Evolutionary conservation across 495 filamentous ascomycete species (phyloP), one percentile per base, ranked within the genome.

Genomic region (Saxophila tyrrhenica): DNA sequence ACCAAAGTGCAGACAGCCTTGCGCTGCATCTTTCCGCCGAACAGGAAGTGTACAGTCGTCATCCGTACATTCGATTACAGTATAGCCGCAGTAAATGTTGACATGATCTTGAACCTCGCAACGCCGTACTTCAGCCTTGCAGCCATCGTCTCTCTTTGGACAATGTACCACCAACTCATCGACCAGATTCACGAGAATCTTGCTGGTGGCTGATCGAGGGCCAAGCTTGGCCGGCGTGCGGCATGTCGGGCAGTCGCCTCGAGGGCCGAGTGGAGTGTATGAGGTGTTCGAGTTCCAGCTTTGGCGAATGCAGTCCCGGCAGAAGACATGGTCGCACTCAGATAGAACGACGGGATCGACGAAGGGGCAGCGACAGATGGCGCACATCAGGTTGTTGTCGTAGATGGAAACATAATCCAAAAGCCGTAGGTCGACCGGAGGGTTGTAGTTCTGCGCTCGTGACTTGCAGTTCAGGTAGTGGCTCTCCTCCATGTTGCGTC

Each of bases 361-460:
- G 50, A 89, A 84, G 13, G 88, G 79, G 24, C 79, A 81, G 57
- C 81, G 84, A 65, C 88, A 95, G 51, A 95, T 89, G 9, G 87
- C 78, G 58, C 88, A 95, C 67, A 87, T 78, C 17, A 94, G 77
- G 56, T 89, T 86, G 56, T 83, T 77, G 67, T 94, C 88, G 55
- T 84, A 78, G 25, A 69, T 64, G 20, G 73, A 74, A 49, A 83
- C 73, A 66, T 90, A 87, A 35, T 88, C 85, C 53, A 94, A 74
- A 19, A 73, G 64, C 53, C 84, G 77, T 50, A 88, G 71, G 64
- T 94, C 87, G 60, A 85, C 42, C 0, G 54, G 50, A 19, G 42
- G 62, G 55, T 47, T 64, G 50, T 47, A 57, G 54, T 55, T 60
- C 51, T 38, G 50, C 44, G 57, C 20, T 19, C 39, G 50, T 50